phyloP scores from a whole-genome alignment of 2,329 filamentous ascomycete species.

The Neurospora sp. region DNA sequence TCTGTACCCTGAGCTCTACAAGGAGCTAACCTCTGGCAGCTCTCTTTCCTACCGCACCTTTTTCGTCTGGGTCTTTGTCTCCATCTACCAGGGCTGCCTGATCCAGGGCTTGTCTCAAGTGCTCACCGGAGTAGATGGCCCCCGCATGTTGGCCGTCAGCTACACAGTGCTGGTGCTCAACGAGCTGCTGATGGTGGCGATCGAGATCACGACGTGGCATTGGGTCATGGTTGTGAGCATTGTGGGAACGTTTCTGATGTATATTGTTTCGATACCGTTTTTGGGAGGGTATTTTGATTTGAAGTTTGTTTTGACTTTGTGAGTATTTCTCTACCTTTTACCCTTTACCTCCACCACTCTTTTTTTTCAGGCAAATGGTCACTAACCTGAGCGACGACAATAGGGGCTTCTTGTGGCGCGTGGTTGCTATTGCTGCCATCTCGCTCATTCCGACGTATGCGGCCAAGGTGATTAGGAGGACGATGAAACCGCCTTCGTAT shows the following conservation, averaged over 20 bases:
- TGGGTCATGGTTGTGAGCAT: constrained; percentile 80
- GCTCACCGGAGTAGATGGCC: constrained; percentile 65
- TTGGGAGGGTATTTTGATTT: constrained; percentile 86
- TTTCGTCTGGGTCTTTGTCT: constrained; percentile 92
- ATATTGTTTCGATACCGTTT: constrained; percentile 74
- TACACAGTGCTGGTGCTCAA: constrained; percentile 91
- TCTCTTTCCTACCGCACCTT: constrained; percentile 88
- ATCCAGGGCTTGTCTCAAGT: constrained; percentile 93
- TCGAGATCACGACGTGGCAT: constrained; percentile 96
- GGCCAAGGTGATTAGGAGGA: constrained; percentile 73
- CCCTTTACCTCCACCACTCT: too few species aligned
- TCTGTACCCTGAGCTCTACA: constrained; percentile 94
- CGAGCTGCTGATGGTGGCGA: constrained; percentile 93
- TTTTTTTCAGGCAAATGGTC: not conserved
- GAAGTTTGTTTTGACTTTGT: constrained; percentile 61
- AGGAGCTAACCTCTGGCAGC: constrained; percentile 83
- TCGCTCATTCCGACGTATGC: constrained; percentile 80
- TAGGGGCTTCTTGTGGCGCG: constrained; percentile 82
- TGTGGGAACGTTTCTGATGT: constrained; percentile 72
- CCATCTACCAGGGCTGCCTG: constrained; percentile 87
- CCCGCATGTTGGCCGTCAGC: constrained; percentile 75
- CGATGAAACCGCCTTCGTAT: constrained; percentile 86
- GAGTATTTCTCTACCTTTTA: constrained; percentile 21
- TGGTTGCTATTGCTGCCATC: constrained; percentile 67
- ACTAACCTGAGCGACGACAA: constrained; percentile 8